Evolutionary conservation across 1,284 basidiomycete genomes (phyloP).

Genomic region (Schizophyllum amplum): DNA sequence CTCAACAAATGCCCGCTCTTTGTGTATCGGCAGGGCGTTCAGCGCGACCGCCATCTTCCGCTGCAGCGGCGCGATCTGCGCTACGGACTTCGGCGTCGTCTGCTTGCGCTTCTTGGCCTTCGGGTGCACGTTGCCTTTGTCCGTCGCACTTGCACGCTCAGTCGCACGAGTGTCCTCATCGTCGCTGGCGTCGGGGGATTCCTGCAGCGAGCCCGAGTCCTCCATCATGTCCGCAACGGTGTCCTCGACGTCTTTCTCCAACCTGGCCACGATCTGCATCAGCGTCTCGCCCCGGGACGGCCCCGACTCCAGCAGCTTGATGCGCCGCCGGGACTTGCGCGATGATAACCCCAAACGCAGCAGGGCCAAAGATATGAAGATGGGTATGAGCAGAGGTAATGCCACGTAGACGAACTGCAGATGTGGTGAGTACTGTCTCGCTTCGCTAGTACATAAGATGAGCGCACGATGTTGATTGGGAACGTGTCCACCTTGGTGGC

Average conservation of each 20-base stretch:
- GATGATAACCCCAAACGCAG: slow-evolving; percentile 46
- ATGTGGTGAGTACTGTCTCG: too few relatives aligned
- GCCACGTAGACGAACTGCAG: neutral
- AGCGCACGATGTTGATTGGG: slow-evolving; percentile 66
- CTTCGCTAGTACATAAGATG: too few relatives aligned
- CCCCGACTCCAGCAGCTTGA: slow-evolving; percentile 50
- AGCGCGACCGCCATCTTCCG: slow-evolving; percentile 40
- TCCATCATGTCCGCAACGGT: slow-evolving; percentile 39
- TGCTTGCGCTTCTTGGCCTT: neutral
- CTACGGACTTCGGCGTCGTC: neutral
- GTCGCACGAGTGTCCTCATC: slow-evolving; percentile 6
- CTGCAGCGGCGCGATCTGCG: slow-evolving; percentile 49
- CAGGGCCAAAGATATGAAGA: slow-evolving; percentile 19
- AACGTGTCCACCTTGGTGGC: slow-evolving; percentile 26
- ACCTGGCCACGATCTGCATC: slow-evolving; percentile 41
- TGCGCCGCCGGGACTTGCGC: slow-evolving; percentile 48
- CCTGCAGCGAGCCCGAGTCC: slow-evolving; percentile 19
- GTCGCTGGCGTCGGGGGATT: neutral
- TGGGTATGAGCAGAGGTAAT: neutral
- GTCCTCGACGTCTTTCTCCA: slow-evolving; percentile 54
- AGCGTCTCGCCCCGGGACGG: slow-evolving; percentile 34
- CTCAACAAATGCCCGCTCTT: slow-evolving; percentile 56
- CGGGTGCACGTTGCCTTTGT: slow-evolving; percentile 1
- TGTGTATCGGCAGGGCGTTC: slow-evolving; percentile 63
- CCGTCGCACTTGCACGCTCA: too few relatives aligned